Evolutionary conservation across 2,329 filamentous ascomycete species (phyloP), one percentile per base, ranked within the genome.

Genomic region (Aspergillus sp.): DNA sequence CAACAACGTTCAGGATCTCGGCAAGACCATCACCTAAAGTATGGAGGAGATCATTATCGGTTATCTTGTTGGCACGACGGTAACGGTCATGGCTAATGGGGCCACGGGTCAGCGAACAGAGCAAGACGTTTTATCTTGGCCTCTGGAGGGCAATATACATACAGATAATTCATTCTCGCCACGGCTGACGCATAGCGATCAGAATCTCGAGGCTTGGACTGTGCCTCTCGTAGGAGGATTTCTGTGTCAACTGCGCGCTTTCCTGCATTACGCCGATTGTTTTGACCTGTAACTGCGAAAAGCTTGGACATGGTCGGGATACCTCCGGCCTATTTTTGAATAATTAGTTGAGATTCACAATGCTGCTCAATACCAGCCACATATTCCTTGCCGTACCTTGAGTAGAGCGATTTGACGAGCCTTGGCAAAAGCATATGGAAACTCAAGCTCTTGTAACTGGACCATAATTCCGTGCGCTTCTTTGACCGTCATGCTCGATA

Each of bases 1-100:
- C 64, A n/a, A 83, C 74, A 71, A 81, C 86, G 25, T 74, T 69
- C 15, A 75, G 62, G 3, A 83, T 82, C 60, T 87, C 82, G 1
- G 74, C 68, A 33, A 83, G 73, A 57, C 84, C 85, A 1, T 84
- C 58, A 3, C 71, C 66, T 0, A 83, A 66, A 0, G 81, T 83
- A 60, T 82, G 82, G 0, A 84, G 67, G 64, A 82, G 69, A 49
- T 83, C 81, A 3, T 73, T 69, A 48, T 82, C 74, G 2, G 65
- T 68, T 53, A 83, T 83, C 57, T 76, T 75, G 12, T 75, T 75
- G 0, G 73, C 62, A 37, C 72, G 70, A 44, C 74, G 74, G 59
- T 82, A 81, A 3, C 67, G 61, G 19, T 62, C 58, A 58, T 83
- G 80, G 3, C 25, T 27, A 27, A 27, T 27, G 9, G 25, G 25